Evolutionary conservation across 768 basidiomycete genomes (phyloP).

Genomic region (Macrocybe gigantea): DNA sequence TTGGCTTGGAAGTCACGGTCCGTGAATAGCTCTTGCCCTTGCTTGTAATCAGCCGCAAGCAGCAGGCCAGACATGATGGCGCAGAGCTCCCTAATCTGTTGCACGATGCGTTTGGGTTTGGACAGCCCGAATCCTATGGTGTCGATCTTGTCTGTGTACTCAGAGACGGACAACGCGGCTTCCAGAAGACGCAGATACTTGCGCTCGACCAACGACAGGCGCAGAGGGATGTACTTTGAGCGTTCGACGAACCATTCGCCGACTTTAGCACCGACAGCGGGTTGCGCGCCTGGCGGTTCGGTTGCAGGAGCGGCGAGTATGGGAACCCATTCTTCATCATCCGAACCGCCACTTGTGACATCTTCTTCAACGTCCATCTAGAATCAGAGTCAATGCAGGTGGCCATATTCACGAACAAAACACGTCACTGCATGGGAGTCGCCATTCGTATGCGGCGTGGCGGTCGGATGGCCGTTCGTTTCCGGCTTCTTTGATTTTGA

Average conservation of each 20-base stretch:
- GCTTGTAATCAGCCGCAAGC: constrained; percentile 80
- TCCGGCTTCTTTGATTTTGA: constrained; percentile 20
- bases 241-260: constrained; percentile 87
- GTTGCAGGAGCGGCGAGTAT: constrained; percentile 23
- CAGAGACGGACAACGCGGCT: constrained; percentile 77
- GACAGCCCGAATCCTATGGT: constrained; percentile 71
- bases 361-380: constrained; percentile 45
- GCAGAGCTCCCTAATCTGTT: constrained; percentile 82
- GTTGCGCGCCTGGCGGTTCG: constrained; percentile 49
- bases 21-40: constrained; percentile 80
- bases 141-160: constrained; percentile 90
- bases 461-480: not conserved
- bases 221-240: constrained; percentile 74
- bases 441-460: constrained; percentile 12
- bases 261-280: constrained; percentile 51
- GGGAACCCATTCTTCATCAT: constrained; percentile 40
- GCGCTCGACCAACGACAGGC: constrained; percentile 68
- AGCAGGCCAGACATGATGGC: constrained; percentile 83
- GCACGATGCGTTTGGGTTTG: constrained; percentile 83
- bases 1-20: constrained; percentile 80
- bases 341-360: constrained; percentile 23
- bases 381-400: not conserved
- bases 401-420: not conserved
- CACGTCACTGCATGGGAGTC: constrained; percentile 24
- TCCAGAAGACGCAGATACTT: constrained; percentile 83